Evolutionary conservation across 2,329 filamentous ascomycete species (phyloP).

Genomic region (Domatiomyces globalis): DNA sequence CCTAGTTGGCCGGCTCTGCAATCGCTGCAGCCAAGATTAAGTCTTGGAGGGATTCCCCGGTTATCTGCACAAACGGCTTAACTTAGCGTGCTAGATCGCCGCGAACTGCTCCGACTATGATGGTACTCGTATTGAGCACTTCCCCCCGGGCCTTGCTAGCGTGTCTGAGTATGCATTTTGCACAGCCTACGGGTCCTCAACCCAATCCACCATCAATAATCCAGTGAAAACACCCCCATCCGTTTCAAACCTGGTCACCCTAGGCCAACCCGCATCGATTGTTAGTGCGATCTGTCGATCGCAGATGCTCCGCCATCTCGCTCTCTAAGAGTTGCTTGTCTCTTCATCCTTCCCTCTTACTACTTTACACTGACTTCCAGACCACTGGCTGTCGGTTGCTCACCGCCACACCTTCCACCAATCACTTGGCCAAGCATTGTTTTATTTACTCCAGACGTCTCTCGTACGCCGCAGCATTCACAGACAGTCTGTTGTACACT

Average conservation of each 20-base stretch:
- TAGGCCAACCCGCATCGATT: not conserved
- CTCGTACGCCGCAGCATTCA: not conserved
- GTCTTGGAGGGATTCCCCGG: not conserved
- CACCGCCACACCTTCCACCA: not conserved
- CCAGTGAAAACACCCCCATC: not conserved
- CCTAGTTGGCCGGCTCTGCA: not conserved
- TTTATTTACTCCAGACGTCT: not conserved
- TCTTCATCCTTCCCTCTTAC: slow-evolving; percentile 11
- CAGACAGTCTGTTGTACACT: not conserved
- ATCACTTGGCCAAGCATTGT: not conserved
- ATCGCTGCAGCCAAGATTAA: not conserved
- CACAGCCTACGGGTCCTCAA: not conserved
- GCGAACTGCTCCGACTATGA: not conserved
- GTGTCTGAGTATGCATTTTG: not conserved
- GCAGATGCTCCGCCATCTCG: slow-evolving; percentile 18
- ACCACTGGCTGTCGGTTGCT: not conserved
- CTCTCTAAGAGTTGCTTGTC: slow-evolving; percentile 17
- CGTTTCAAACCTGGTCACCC: not conserved
- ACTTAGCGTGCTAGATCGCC: not conserved
- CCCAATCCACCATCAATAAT: not conserved
- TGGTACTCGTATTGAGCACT: not conserved
- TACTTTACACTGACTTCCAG: not conserved
- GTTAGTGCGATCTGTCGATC: slow-evolving; percentile 18
- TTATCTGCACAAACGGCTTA: not conserved
- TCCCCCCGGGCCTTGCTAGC: not conserved